phyloP scores from a whole-genome alignment of 2,329 filamentous ascomycete genomes.

The Myotisia sp. region DNA sequence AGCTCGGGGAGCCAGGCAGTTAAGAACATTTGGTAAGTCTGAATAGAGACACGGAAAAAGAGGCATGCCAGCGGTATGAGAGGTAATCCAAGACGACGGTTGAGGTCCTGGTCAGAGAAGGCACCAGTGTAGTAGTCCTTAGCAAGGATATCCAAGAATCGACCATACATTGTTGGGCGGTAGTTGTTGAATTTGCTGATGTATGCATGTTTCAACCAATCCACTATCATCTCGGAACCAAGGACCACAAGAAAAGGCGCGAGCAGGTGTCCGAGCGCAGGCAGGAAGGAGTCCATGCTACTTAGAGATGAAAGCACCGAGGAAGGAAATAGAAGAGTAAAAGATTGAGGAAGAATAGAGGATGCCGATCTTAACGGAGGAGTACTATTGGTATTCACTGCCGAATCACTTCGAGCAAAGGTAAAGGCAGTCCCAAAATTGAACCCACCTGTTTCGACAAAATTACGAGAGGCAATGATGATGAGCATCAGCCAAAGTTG shows the following conservation, averaged over 20 bases:
- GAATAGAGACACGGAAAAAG: conserved; percentile 84
- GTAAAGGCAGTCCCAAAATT: conserved; percentile 36
- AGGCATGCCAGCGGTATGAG: conserved; percentile 84
- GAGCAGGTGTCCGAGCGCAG: conserved; percentile 57
- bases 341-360: conserved; percentile 76
- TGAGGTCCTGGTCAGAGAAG: conserved; percentile 80
- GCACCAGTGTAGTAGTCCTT: conserved; percentile 98
- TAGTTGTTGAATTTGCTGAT: conserved; percentile 98
- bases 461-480: conserved; percentile 90
- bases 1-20: conserved; percentile 63
- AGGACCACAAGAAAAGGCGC: conserved; percentile 89
- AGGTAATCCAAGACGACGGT: conserved; percentile 74
- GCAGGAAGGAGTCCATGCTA: conserved; percentile 29
- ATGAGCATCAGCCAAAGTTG: conserved; percentile 95
- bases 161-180: conserved; percentile 73
- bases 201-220: conserved; percentile 94
- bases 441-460: conserved; percentile 84
- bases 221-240: conserved; percentile 90
- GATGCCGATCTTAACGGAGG: conserved; percentile 41
- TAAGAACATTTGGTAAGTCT: conserved; percentile 97
- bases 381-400: conserved; percentile 25
- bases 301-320: conserved; percentile 34
- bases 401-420: conserved; percentile 14
- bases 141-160: conserved; percentile 82
- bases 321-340: conserved; percentile 61